Conservation (phyloP, 768 basidiomycete genomes). For the Lentinula raphanica region DNA sequence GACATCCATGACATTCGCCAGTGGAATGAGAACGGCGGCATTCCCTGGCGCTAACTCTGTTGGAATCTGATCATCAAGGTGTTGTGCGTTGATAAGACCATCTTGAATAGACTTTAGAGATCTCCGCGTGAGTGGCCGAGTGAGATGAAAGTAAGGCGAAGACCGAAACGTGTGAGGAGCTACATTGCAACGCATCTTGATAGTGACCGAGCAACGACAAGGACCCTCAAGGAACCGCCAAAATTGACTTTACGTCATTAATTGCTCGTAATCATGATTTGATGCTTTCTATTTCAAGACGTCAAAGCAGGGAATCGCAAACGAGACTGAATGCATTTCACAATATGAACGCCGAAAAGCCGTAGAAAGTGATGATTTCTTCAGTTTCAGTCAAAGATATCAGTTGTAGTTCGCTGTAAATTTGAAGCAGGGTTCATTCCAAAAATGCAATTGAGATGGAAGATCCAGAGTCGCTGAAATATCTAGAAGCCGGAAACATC, state of each 20-base stretch:
- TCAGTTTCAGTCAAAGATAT: too few relatives aligned
- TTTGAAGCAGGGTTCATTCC: too few relatives aligned
- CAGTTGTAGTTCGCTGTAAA: too few relatives aligned
- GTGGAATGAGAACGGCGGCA: slow-evolving; percentile 71
- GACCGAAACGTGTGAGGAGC: not conserved
- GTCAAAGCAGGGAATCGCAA: not conserved
- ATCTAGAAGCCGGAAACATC: not conserved
- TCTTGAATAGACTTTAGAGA: slow-evolving; percentile 26
- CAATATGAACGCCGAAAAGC: too few relatives aligned
- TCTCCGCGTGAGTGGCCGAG: slow-evolving; percentile 29
- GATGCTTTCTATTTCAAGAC: not conserved
- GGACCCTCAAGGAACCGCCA: too few relatives aligned
- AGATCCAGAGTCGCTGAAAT: not conserved
- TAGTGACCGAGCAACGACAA: not conserved
- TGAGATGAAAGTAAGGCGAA: slow-evolving; percentile 17
- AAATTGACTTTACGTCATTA: too few relatives aligned
- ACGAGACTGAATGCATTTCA: not conserved
- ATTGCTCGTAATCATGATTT: too few relatives aligned
- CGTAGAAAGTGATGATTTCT: too few relatives aligned
- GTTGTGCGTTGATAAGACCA: slow-evolving; percentile 15
- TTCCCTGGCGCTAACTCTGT: slow-evolving; percentile 23
- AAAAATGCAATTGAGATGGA: not conserved
- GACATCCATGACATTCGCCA: slow-evolving; percentile 65
- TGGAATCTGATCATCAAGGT: not conserved
- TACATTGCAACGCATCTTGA: not conserved